phyloP scores from a whole-genome alignment of 495 filamentous ascomycete species.

The Stereocaulon alpinum region DNA sequence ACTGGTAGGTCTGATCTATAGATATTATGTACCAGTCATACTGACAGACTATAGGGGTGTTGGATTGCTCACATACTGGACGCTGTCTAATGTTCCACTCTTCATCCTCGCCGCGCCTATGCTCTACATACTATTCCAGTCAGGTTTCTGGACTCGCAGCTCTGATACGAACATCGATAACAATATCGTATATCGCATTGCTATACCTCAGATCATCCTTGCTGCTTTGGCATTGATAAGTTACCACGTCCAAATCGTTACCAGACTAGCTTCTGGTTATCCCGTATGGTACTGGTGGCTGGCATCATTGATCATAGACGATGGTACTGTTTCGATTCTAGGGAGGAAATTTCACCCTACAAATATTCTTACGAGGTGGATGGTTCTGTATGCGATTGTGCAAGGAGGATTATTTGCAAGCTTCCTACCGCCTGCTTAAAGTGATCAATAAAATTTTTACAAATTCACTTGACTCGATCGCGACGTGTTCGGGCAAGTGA shows the following conservation, averaged over 20 bases:
- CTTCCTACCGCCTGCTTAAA: conserved; percentile 80
- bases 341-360: conserved; percentile 27
- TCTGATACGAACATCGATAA: neutral
- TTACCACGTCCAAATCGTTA: conserved; percentile 92
- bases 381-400: conserved; percentile 71
- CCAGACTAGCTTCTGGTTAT: conserved; percentile 77
- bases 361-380: conserved; percentile 44
- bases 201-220: conserved; percentile 62
- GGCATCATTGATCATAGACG: conserved; percentile 33
- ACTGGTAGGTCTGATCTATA: conserved; percentile 56
- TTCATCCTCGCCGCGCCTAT: conserved; percentile 78
- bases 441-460: neutral
- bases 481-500: neutral
- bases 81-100: conserved; percentile 69
- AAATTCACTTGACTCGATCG: neutral
- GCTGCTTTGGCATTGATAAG: conserved; percentile 59
- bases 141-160: conserved; percentile 40
- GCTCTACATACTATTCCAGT: conserved; percentile 54
- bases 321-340: conserved; percentile 17
- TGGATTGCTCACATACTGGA: conserved; percentile 90
- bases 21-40: neutral
- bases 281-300: conserved; percentile 85
- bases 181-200: conserved; percentile 44
- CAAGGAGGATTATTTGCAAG: conserved; percentile 78
- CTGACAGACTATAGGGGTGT: conserved; percentile 53